A percentile compares a stretch with the other conserved stretches of the same genome.
These are phyloP conservation scores for Leucosporidium creatinivorum DNA, from an alignment of 768 basidiomycete species.

Conservation along the genomic window DNA sequence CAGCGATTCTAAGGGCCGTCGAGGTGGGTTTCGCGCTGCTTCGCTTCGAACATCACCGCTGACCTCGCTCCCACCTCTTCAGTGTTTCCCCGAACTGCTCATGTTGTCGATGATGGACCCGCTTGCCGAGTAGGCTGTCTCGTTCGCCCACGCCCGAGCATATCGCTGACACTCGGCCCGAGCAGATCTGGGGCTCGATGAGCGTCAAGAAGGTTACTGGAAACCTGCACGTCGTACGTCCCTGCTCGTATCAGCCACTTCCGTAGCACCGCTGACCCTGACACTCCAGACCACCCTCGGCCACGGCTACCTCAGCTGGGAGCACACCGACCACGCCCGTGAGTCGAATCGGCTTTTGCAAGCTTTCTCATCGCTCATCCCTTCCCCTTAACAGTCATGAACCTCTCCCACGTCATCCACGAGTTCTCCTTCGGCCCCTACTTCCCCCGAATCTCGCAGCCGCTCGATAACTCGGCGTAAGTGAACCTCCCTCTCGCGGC, in stretches of 20 bases:
- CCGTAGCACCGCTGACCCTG: too few species aligned
- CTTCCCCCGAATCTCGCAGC: constrained; percentile 92
- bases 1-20: constrained; percentile 5
- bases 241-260: too few species aligned
- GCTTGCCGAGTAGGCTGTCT: constrained; percentile 56
- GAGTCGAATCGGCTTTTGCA: constrained; percentile 39
- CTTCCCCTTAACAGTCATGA: constrained; percentile 62
- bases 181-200: constrained; percentile 64
- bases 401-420: constrained; percentile 88
- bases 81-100: constrained; percentile 63
- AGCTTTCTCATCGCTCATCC: not conserved
- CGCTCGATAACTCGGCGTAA: constrained; percentile 78
- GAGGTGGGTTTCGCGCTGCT: constrained; percentile 16
- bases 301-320: constrained; percentile 80
- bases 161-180: not conserved
- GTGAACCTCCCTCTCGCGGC: constrained; percentile 60
- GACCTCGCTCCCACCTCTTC: not conserved
- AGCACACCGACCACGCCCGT: constrained; percentile 84
- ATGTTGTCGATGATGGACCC: constrained; percentile 56
- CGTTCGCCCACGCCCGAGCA: too few species aligned
- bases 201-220: constrained; percentile 84
- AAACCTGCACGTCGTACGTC: constrained; percentile 70
- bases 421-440: constrained; percentile 96
- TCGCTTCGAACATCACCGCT: too few species aligned
- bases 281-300: constrained; percentile 64